A percentile compares a stretch with the other conserved stretches of the same genome.
phyloP scores from a whole-genome alignment of 306 rosid species.

The Spatholobus suberectus region DNA sequence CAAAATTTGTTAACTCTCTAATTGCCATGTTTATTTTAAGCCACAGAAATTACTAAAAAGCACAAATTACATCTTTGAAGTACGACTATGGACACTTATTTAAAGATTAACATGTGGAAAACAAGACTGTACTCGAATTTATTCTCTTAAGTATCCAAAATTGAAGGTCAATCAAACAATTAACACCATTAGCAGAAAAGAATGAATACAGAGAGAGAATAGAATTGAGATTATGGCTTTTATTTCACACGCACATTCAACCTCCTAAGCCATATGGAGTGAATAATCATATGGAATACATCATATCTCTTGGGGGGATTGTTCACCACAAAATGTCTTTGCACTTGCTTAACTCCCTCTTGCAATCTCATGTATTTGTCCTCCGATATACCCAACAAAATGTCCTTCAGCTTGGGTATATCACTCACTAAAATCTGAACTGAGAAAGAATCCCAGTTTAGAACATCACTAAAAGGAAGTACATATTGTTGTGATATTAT shows the following conservation, averaged over 20 bases:
- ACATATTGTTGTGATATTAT: constrained; percentile 66
- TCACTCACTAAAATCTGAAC: constrained; percentile 53
- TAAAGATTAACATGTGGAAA: not conserved
- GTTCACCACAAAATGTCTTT: constrained; percentile 60
- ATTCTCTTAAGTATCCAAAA: not conserved
- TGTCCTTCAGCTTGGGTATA: constrained; percentile 56
- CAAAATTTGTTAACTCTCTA: too few relatives aligned
- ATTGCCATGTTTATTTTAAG: too few relatives aligned
- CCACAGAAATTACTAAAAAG: too few relatives aligned
- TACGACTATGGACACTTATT: too few relatives aligned
- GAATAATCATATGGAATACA: constrained; percentile 67
- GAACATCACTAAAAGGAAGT: constrained; percentile 67
- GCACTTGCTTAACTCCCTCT: constrained; percentile 59
- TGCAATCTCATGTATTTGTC: constrained; percentile 51
- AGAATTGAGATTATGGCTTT: not conserved
- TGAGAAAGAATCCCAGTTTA: constrained; percentile 61
- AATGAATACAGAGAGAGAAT: too few relatives aligned
- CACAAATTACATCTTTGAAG: too few relatives aligned
- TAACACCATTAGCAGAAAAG: not conserved
- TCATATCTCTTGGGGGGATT: constrained; percentile 62
- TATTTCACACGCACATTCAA: constrained; percentile 52
- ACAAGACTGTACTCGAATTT: not conserved
- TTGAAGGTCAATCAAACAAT: not conserved
- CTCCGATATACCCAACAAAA: constrained; percentile 52
- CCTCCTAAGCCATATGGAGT: constrained; percentile 73